Evolutionary conservation across 345 rosid species (phyloP).

Genomic region (Corchorus olitorius): DNA sequence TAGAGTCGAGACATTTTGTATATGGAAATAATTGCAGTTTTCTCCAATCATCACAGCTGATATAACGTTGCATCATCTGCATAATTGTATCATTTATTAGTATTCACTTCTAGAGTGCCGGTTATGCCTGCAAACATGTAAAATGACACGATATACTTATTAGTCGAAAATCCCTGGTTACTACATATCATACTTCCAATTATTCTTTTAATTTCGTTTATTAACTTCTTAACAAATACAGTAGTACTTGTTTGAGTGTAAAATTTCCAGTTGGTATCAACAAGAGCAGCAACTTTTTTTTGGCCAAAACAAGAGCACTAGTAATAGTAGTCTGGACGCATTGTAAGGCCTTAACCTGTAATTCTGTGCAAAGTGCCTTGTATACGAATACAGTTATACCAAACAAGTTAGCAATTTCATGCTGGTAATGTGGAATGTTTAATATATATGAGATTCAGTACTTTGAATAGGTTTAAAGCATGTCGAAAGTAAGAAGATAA

Average conservation of each 20-base stretch:
- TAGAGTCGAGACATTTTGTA: not conserved
- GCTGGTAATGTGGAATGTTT: not conserved
- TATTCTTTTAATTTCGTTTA: not conserved
- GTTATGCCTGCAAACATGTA: not conserved
- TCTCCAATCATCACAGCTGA: not conserved
- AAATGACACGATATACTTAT: slow-evolving; percentile 1
- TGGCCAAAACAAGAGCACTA: too few relatives aligned
- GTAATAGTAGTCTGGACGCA: not conserved
- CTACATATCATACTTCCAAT: not conserved
- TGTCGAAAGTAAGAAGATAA: not conserved
- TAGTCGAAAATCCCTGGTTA: not conserved
- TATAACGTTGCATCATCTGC: not conserved
- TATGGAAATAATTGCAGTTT: not conserved
- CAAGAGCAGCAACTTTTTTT: not conserved
- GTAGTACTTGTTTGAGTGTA: not conserved
- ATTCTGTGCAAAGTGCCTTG: not conserved
- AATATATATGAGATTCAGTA: too few relatives aligned
- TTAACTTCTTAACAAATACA: not conserved
- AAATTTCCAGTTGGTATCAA: slow-evolving; percentile 1
- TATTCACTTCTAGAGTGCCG: not conserved
- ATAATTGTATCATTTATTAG: not conserved
- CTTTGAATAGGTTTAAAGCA: too few relatives aligned
- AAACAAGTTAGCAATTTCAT: not conserved
- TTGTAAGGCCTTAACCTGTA: not conserved
- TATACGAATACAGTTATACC: not conserved